A percentile compares a stretch with the other conserved stretches of the same genome.
Evolutionary conservation across 805 yeast genomes (phyloP).

Genomic region (Ogataea chonburiensis): DNA sequence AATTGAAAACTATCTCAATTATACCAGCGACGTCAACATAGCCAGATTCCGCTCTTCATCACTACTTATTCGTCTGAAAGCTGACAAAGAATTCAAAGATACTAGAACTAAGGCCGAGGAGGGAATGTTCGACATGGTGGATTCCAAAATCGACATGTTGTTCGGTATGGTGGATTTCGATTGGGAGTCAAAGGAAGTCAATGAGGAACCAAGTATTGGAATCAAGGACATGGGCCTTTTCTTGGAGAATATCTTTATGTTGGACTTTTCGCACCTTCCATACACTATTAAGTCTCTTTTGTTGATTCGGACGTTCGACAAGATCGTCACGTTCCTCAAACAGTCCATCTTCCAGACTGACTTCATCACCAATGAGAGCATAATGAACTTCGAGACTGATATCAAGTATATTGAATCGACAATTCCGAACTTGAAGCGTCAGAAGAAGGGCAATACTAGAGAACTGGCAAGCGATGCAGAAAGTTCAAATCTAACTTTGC

Average conservation of each 20-base stretch:
- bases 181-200: conserved; percentile 59
- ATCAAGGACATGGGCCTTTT: conserved; percentile 83
- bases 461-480: conserved; percentile 17
- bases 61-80: conserved; percentile 36
- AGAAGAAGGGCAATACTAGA: conserved; percentile 19
- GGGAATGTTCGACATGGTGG: conserved; percentile 78
- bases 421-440: conserved; percentile 38
- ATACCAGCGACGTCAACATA: conserved; percentile 36
- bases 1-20: conserved; percentile 47
- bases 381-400: conserved; percentile 75
- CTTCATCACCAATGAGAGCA: conserved; percentile 58
- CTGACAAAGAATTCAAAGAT: conserved; percentile 46
- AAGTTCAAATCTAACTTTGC: conserved; percentile 46
- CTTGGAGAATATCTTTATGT: conserved; percentile 78
- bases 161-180: conserved; percentile 84
- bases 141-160: conserved; percentile 73
- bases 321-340: conserved; percentile 69
- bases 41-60: conserved; percentile 32
- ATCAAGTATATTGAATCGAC: conserved; percentile 69
- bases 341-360: conserved; percentile 54
- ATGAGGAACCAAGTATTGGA: conserved; percentile 66
- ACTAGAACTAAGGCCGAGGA: conserved; percentile 74
- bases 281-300: conserved; percentile 71
- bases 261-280: conserved; percentile 82
- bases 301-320: conserved; percentile 84